Evolutionary conservation across 2,329 filamentous ascomycete genomes (phyloP).

Genomic region (Botrytis sinoallii): DNA sequence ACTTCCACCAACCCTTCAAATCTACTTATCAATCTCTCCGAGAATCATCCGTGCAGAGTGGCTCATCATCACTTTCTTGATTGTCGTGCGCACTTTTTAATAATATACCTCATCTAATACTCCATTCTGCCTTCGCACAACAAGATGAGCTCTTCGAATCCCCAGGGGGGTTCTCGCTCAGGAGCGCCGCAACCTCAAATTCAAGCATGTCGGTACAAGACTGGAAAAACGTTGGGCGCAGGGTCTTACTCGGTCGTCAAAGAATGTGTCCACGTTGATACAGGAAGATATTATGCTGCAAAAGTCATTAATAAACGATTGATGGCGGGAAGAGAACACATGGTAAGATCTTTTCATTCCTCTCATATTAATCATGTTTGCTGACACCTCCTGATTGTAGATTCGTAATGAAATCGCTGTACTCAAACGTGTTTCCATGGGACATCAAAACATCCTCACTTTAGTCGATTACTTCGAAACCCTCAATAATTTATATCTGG

Average conservation of each 20-base stretch:
- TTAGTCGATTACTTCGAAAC: conserved; percentile 99
- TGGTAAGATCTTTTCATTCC: conserved; percentile 58
- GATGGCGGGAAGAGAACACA: conserved; percentile 96
- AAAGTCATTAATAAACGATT: conserved; percentile 99
- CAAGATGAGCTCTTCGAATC: conserved; percentile 13
- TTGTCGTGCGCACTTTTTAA: background rate
- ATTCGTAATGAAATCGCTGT: conserved; percentile 98
- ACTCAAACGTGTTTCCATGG: conserved; percentile 97
- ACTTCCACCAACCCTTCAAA: background rate
- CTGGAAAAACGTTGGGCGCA: conserved; percentile 93
- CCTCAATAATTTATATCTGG: conserved; percentile 98
- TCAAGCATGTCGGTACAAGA: conserved; percentile 97
- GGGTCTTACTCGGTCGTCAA: conserved; percentile 98
- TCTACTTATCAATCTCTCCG: background rate
- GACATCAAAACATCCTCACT: conserved; percentile 95
- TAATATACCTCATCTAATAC: background rate
- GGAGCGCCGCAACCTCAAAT: conserved; percentile 44
- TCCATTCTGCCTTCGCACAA: background rate
- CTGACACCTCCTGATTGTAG: conserved; percentile 44
- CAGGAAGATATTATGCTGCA: conserved; percentile 94
- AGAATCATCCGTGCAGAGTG: background rate
- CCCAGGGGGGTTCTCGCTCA: conserved; percentile 15
- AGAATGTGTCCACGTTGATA: conserved; percentile 98
- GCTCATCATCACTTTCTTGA: background rate
- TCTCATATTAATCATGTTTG: background rate